phyloP scores from a whole-genome alignment of 2,329 filamentous ascomycete genomes.

The Ceratocystis papillata region DNA sequence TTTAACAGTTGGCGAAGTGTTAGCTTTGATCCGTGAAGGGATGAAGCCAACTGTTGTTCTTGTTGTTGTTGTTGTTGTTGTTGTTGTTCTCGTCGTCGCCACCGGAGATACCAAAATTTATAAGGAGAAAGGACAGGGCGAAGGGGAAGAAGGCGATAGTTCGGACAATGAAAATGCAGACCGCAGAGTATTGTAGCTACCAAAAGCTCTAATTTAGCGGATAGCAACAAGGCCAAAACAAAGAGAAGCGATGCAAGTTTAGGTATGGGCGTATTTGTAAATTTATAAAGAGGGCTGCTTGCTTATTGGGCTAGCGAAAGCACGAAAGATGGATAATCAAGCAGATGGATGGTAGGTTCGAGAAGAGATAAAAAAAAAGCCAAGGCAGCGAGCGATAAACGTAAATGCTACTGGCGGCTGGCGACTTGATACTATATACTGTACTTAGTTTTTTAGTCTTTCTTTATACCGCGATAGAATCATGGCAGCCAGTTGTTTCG shows the following conservation, averaged over 20 bases:
- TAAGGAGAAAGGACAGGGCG: background rate
- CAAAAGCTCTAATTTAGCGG: background rate
- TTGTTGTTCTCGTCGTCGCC: background rate
- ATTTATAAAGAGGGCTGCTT: background rate
- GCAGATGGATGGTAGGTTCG: background rate
- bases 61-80: background rate
- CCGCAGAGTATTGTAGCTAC: background rate
- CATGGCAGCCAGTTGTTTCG: background rate
- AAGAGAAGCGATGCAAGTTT: background rate
- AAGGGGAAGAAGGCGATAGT: background rate
- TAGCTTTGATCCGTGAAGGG: no score
- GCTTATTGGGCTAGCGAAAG: background rate
- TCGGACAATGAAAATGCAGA: background rate
- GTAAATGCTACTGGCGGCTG: background rate
- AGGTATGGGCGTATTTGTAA: background rate
- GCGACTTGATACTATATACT: background rate
- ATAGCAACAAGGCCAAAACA: background rate
- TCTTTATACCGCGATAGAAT: background rate
- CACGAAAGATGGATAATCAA: background rate
- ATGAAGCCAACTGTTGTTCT: no score
- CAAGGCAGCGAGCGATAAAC: background rate
- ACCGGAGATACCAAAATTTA: background rate
- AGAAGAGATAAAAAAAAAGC: background rate
- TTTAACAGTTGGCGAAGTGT: no score
- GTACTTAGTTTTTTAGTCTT: background rate